phyloP scores from a whole-genome alignment of 2,329 filamentous ascomycete species.

The Verticillium albo-atrum region DNA sequence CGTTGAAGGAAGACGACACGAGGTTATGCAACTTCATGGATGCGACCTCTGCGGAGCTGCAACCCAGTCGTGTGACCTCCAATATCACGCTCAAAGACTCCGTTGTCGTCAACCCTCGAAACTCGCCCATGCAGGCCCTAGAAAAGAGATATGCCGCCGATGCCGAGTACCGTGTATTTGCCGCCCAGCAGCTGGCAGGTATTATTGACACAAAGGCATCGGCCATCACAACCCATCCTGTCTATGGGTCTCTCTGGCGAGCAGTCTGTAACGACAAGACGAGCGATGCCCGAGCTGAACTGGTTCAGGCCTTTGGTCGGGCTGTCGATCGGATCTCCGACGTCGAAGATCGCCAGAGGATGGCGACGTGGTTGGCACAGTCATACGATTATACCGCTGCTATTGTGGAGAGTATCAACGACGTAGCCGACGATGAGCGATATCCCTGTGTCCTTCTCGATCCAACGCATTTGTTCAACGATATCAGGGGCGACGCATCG shows the following conservation, averaged over 20 bases:
- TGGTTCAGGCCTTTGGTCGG: constrained; percentile 36
- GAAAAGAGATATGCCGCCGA: constrained; percentile 35
- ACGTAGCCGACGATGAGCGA: constrained; percentile 28
- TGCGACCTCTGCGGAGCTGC: neutral
- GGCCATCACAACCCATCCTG: constrained; percentile 41
- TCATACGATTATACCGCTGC: constrained; percentile 45
- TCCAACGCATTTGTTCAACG: constrained; percentile 35
- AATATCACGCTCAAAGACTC: neutral
- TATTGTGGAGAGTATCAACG: constrained; percentile 30
- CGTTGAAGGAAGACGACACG: constrained; percentile 1
- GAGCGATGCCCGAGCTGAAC: constrained; percentile 31
- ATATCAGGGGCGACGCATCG: constrained; percentile 14
- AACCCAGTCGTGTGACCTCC: neutral
- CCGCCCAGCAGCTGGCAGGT: constrained; percentile 29
- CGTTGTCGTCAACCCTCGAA: neutral
- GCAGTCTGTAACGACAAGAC: constrained; percentile 41
- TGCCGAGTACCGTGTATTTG: constrained; percentile 30
- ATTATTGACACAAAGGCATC: constrained; percentile 39
- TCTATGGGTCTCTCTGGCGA: constrained; percentile 46
- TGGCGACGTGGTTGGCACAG: constrained; percentile 45
- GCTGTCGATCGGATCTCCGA: constrained; percentile 30
- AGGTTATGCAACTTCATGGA: constrained; percentile 2
- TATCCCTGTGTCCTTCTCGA: constrained; percentile 47
- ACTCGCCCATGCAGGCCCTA: constrained; percentile 25
- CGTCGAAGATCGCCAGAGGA: constrained; percentile 25